phyloP scores from a whole-genome alignment of 257 asterid species.

The Solanum chiquidenum region DNA sequence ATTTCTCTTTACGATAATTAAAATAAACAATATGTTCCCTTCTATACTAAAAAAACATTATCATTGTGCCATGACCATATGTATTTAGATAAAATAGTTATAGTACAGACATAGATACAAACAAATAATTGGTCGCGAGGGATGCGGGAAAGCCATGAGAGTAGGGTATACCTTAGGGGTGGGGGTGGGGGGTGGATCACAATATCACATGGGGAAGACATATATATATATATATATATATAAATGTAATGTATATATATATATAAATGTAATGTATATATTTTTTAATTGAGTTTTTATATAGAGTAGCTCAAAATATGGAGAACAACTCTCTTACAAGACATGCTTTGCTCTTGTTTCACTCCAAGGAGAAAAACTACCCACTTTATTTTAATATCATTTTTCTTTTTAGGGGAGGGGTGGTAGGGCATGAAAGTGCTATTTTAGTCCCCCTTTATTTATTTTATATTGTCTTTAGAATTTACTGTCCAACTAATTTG shows the following conservation, averaged over 20 bases:
- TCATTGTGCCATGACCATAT: background rate
- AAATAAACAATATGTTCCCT: background rate
- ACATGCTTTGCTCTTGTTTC: conserved; percentile 37
- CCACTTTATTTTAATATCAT: background rate
- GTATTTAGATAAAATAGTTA: background rate
- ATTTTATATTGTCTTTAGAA: background rate
- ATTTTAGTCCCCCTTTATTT: background rate
- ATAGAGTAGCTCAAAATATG: background rate
- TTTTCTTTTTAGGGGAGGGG: background rate
- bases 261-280: too few species aligned
- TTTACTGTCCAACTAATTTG: background rate
- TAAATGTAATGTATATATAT: too few species aligned
- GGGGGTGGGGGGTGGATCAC: background rate
- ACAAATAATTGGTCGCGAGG: background rate
- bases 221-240: background rate
- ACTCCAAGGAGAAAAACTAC: conserved; percentile 18
- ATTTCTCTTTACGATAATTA: too few species aligned
- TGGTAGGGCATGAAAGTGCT: background rate
- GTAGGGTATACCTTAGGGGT: background rate
- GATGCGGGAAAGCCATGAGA: background rate
- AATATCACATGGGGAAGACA: background rate
- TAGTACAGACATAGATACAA: background rate
- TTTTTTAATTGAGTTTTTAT: background rate
- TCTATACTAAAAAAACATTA: background rate
- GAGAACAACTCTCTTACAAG: conserved; percentile 11